These are phyloP conservation scores for Petunia hybrid DNA, from an alignment of 305 asterid species.

Conservation along the genomic window DNA sequence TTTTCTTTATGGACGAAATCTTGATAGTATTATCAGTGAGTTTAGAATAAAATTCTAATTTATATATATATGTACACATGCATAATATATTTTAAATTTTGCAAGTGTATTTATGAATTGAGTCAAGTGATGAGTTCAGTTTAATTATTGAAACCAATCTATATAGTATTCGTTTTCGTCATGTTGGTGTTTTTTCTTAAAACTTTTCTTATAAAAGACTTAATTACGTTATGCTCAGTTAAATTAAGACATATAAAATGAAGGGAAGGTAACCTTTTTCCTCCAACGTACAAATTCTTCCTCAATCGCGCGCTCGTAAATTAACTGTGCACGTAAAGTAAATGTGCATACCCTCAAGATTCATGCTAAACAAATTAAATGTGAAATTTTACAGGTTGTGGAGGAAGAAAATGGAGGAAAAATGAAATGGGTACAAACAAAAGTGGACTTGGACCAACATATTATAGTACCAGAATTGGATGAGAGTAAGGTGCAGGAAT, in stretches of 20 bases:
- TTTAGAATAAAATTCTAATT: neutral
- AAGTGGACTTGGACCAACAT: conserved; percentile 43
- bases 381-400: conserved; percentile 27
- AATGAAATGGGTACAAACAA: conserved; percentile 44
- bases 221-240: too few relatives aligned
- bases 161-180: too few relatives aligned
- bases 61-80: neutral
- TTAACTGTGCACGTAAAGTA: neutral
- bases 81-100: too few relatives aligned
- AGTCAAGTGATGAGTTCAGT: too few relatives aligned
- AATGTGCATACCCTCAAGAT: neutral
- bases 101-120: neutral
- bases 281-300: too few relatives aligned
- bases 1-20: neutral
- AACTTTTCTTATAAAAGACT: too few relatives aligned
- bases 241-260: too few relatives aligned
- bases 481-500: neutral
- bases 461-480: conserved; percentile 18
- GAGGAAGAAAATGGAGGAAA: conserved; percentile 33
- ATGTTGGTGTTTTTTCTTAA: too few relatives aligned
- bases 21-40: too few relatives aligned
- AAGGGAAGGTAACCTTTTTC: too few relatives aligned
- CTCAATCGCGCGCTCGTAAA: too few relatives aligned
- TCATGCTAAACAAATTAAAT: neutral
- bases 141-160: too few relatives aligned